These are phyloP conservation scores for Posidonia oceanica DNA, from an alignment of 116 monocot genomes.

Conservation along the genomic window DNA sequence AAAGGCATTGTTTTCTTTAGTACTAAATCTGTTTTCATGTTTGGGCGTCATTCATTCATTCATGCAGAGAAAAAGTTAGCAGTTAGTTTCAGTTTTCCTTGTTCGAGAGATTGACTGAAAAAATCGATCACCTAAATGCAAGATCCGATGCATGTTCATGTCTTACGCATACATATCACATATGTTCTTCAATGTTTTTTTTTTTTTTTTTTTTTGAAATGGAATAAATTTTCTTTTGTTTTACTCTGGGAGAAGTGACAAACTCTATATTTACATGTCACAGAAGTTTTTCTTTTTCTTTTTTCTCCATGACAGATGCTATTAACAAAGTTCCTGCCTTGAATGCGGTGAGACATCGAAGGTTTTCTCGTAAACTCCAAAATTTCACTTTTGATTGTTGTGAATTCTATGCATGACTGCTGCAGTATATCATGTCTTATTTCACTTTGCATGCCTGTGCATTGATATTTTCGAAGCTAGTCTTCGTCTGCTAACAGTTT, in stretches of 20 bases:
- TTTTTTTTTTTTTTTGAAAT: neutral
- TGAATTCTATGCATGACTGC: neutral
- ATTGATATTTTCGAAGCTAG: too few relatives aligned
- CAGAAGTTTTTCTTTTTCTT: neutral
- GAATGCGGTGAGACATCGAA: neutral
- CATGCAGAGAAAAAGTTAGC: neutral
- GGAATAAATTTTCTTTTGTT: neutral
- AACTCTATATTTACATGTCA: neutral
- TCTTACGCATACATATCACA: neutral
- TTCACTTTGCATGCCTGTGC: too few relatives aligned
- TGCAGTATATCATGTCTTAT: too few relatives aligned
- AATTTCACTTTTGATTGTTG: slow-evolving; percentile 2
- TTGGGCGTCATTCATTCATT: neutral
- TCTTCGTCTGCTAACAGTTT: too few relatives aligned
- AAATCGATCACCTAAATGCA: too few relatives aligned
- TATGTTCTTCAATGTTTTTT: neutral
- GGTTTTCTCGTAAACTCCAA: slow-evolving; percentile 1
- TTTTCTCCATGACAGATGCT: neutral
- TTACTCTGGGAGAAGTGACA: neutral
- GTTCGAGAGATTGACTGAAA: neutral
- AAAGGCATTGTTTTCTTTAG: neutral
- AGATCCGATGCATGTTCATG: too few relatives aligned
- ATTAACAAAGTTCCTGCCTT: neutral
- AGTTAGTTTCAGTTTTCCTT: neutral
- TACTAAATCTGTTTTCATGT: neutral